phyloP scores from a whole-genome alignment of 202 grass and related monocot genomes.

The Musa balbisiana region DNA sequence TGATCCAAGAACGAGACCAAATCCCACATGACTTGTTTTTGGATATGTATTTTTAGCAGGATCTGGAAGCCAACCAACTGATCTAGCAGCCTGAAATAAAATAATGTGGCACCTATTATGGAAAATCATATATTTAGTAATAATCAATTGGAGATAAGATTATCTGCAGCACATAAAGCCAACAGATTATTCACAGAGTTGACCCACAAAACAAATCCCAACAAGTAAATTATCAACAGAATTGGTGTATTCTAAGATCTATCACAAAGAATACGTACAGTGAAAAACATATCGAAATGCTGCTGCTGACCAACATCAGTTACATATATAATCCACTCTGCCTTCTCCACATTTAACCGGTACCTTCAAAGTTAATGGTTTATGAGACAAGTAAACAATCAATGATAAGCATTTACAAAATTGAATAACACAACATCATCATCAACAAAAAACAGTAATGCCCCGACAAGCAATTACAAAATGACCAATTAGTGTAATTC shows the following conservation, averaged over 20 bases:
- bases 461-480: background rate
- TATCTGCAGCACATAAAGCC: background rate
- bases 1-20: constrained; percentile 91
- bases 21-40: constrained; percentile 79
- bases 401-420: too few relatives aligned
- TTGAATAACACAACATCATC: background rate
- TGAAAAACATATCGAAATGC: constrained; percentile 96
- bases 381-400: background rate
- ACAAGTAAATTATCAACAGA: background rate
- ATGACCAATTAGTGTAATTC: background rate
- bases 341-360: constrained; percentile 73
- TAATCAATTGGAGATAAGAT: background rate
- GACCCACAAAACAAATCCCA: too few relatives aligned
- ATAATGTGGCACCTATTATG: background rate
- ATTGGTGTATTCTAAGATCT: background rate
- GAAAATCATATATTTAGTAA: background rate
- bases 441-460: background rate
- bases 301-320: constrained; percentile 97
- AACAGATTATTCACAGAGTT: too few relatives aligned
- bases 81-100: constrained; percentile 66
- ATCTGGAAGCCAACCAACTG: constrained; percentile 71
- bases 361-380: constrained; percentile 44
- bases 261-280: constrained; percentile 30
- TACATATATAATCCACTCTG: constrained; percentile 92
- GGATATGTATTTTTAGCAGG: constrained; percentile 53